A percentile compares a stretch with the other conserved stretches of the same genome.
Evolutionary conservation across 345 rosid species (phyloP).

Genomic region (Nasturtium officinale): DNA sequence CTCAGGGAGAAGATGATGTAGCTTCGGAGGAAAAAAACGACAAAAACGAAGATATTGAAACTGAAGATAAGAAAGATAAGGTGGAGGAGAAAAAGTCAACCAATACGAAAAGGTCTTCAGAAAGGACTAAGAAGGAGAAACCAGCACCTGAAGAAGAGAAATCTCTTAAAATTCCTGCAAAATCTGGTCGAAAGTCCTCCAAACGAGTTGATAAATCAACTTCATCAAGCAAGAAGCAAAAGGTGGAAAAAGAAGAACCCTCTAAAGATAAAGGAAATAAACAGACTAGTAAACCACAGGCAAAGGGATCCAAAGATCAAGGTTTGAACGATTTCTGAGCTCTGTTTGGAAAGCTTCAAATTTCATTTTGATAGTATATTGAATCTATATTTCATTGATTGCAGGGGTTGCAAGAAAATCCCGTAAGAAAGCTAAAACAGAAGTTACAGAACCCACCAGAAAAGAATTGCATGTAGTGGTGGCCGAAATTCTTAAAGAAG

Average conservation of each 20-base stretch:
- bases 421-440: conserved; percentile 54
- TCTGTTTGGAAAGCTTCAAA: conserved; percentile 14
- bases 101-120: conserved; percentile 49
- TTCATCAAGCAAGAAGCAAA: conserved; percentile 45
- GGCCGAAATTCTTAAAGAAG: conserved; percentile 81
- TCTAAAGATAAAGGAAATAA: conserved; percentile 55
- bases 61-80: conserved; percentile 54
- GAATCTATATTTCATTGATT: conserved; percentile 1
- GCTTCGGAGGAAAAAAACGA: conserved; percentile 47
- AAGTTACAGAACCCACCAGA: conserved; percentile 58
- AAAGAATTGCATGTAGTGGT: conserved; percentile 83
- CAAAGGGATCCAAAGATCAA: conserved; percentile 67
- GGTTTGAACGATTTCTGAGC: conserved; percentile 44
- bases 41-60: conserved; percentile 50
- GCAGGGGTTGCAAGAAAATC: conserved; percentile 58
- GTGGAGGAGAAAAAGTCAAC: conserved; percentile 43
- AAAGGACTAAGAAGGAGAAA: conserved; percentile 51
- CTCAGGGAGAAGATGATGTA: conserved; percentile 48
- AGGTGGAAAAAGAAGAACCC: conserved; percentile 31
- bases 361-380: neutral
- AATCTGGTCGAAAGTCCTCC: conserved; percentile 50
- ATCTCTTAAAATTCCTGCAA: conserved; percentile 48
- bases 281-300: conserved; percentile 51
- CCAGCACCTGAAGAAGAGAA: conserved; percentile 48
- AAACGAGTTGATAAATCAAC: conserved; percentile 55